Evolutionary conservation across 768 basidiomycete genomes (phyloP), one percentile per base, ranked within the genome.

Genomic region (Lentinula detonsa): DNA sequence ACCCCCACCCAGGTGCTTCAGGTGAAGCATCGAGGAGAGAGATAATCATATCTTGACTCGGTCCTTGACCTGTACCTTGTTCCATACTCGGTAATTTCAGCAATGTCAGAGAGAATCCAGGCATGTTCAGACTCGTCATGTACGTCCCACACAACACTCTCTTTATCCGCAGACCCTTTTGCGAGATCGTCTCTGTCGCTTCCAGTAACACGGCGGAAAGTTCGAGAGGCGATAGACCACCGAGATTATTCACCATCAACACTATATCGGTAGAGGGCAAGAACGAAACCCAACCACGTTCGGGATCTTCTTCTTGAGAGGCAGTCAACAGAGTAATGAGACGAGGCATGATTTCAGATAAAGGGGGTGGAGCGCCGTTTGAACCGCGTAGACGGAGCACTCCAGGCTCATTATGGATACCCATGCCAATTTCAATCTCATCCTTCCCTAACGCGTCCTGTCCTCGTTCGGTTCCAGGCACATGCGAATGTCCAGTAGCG

Each of bases 41-140:
- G 16, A 93, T 77, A 53, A 93, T 68, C 1, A 78, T 60, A 45
- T 76, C 71, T 2, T 73, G 60, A 5, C 74, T 67, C 6, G 82
- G 77, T 1, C 75, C 72, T 40, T 71, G 67, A 1, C 72, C 59
- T 28, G 81, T 78, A 21, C 13, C 43, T 74, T 63, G 49, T 51
- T 52, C 52, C n/a, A 73, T 53, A 34, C 74, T 68, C 0, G 94
- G 90, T 9, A 96, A 83, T 8, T 92, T 81, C 15, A 95, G 78
- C 16, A 94, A 78, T 1, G 92, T 90, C 62, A 96, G 76, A 15
- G 92, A 94, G 71, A 95, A 91, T 2, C 94, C 94, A 34, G 93
- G 91, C 91, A 95, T 94, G 73, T 93, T 95, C 64, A 96, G 81
- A 39, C 78, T 45, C 59, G 88, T 92, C 95, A 97, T 96, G 73